Percentiles rank a stretch among this genome's conserved stretches.
phyloP scores from a whole-genome alignment of 371 early-diverging fungal species.

The Lichtheimia ramosa region DNA sequence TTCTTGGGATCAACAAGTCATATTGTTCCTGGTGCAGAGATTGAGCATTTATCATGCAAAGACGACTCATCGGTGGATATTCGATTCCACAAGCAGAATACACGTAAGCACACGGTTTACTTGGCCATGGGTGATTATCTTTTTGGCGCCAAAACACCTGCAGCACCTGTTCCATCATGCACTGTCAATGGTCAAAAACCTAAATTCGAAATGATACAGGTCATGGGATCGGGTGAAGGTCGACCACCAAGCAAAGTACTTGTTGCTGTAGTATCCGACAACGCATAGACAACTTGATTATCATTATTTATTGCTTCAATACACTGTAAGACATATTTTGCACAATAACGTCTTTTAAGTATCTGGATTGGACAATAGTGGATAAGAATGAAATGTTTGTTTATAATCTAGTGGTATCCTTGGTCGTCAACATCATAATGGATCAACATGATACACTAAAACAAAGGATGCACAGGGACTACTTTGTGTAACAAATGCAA shows the following conservation, averaged over 20 bases:
- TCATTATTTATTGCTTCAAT: not conserved
- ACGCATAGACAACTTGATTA: not conserved
- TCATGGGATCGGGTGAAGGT: slow-evolving; percentile 1
- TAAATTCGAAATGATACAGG: slow-evolving; percentile 10
- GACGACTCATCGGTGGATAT: slow-evolving; percentile 7
- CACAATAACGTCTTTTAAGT: too few species aligned
- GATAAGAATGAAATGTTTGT: too few species aligned
- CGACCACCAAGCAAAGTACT: not conserved
- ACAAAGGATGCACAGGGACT: too few species aligned
- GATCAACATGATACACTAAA: too few species aligned
- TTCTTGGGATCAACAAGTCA: slow-evolving; percentile 45
- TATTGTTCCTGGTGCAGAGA: slow-evolving; percentile 48
- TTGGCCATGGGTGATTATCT: slow-evolving; percentile 27
- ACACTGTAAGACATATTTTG: too few species aligned
- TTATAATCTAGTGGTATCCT: too few species aligned
- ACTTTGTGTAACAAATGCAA: too few species aligned
- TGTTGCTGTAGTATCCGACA: not conserved
- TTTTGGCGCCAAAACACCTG: slow-evolving; percentile 3
- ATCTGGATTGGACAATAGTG: too few species aligned
- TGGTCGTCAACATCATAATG: too few species aligned
- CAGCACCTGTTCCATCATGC: slow-evolving; percentile 8
- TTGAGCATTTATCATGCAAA: slow-evolving; percentile 7
- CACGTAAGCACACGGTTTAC: slow-evolving; percentile 26
- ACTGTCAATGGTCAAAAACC: slow-evolving; percentile 24
- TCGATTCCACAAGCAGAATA: slow-evolving; percentile 19